phyloP scores from a whole-genome alignment of 2,329 filamentous ascomycete species.

The Exophiala aquamarina region DNA sequence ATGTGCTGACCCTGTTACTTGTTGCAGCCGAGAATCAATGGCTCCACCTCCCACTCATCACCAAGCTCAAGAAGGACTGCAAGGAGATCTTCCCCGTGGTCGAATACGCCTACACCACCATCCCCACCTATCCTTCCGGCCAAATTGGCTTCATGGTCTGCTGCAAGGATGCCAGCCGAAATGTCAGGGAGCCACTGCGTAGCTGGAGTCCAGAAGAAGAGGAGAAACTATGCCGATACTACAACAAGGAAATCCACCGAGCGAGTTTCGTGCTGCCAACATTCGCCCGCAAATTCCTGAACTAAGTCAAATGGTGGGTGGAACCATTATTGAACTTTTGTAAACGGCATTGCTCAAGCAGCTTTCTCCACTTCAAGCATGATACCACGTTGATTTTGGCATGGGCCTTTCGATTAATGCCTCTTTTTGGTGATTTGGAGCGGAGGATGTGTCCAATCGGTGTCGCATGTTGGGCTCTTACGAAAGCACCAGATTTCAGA shows the following conservation, averaged over 20 bases:
- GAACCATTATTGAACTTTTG: background rate
- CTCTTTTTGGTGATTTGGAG: too few species aligned
- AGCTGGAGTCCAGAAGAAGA: constrained; percentile 84
- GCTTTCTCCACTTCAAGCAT: constrained; percentile 10
- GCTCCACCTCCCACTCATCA: constrained; percentile 93
- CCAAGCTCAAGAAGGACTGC: constrained; percentile 94
- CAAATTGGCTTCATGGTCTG: constrained; percentile 99
- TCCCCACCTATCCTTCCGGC: constrained; percentile 97
- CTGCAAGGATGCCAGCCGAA: constrained; percentile 83
- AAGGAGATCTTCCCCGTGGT: constrained; percentile 94
- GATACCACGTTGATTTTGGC: constrained; percentile 17
- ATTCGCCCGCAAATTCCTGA: constrained; percentile 77
- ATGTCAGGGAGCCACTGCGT: constrained; percentile 83
- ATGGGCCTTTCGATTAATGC: background rate
- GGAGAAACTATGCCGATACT: constrained; percentile 91
- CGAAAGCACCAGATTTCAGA: too few species aligned
- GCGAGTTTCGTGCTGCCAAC: constrained; percentile 90
- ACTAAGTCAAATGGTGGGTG: constrained; percentile 31
- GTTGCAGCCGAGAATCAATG: constrained; percentile 92
- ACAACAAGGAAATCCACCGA: constrained; percentile 95
- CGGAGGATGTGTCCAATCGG: too few species aligned
- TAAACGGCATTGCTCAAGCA: too few species aligned
- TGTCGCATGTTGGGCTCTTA: too few species aligned
- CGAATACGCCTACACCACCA: constrained; percentile 98
- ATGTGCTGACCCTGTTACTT: constrained; percentile 21